A percentile compares a stretch with the other conserved stretches of the same genome.
Evolutionary conservation across 2,329 filamentous ascomycete species (phyloP).

Genomic region (Botryotinia globosa): DNA sequence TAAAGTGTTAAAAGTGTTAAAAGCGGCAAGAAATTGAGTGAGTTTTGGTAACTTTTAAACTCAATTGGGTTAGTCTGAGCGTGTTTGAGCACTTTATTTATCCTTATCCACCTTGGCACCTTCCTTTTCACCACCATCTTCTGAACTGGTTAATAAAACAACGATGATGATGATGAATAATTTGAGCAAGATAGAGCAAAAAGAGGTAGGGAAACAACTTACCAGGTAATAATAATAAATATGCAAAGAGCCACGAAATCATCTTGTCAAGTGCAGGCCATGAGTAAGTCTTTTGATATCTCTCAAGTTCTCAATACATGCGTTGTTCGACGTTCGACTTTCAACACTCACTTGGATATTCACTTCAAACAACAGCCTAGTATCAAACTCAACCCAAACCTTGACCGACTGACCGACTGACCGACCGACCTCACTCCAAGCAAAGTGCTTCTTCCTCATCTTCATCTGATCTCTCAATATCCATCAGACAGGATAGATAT

Average conservation of each 20-base stretch:
- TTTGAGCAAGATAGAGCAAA: constrained; percentile 14
- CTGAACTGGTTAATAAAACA: constrained; percentile 5
- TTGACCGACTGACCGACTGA: no score
- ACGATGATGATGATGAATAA: neutral
- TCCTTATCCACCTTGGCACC: constrained; percentile 9
- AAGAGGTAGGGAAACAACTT: neutral
- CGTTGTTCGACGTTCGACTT: no score
- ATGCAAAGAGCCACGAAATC: neutral
- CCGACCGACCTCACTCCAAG: neutral
- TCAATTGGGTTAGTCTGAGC: constrained; percentile 11
- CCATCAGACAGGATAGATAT: neutral
- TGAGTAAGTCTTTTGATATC: neutral
- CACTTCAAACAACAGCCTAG: neutral
- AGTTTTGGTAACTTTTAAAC: neutral
- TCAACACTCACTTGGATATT: neutral
- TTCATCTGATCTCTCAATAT: neutral
- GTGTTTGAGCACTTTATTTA: constrained; percentile 20
- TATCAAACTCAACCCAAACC: neutral
- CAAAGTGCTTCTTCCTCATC: neutral
- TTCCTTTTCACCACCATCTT: neutral
- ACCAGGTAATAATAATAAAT: no score
- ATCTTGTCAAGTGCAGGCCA: neutral
- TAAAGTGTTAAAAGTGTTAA: neutral
- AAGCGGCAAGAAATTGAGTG: neutral
- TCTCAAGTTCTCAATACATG: neutral